A percentile compares a stretch with the other conserved stretches of the same genome.
These are phyloP conservation scores for Rhizomucor pusillus DNA, from an alignment of 371 early-diverging fungal species.

Conservation along the genomic window DNA sequence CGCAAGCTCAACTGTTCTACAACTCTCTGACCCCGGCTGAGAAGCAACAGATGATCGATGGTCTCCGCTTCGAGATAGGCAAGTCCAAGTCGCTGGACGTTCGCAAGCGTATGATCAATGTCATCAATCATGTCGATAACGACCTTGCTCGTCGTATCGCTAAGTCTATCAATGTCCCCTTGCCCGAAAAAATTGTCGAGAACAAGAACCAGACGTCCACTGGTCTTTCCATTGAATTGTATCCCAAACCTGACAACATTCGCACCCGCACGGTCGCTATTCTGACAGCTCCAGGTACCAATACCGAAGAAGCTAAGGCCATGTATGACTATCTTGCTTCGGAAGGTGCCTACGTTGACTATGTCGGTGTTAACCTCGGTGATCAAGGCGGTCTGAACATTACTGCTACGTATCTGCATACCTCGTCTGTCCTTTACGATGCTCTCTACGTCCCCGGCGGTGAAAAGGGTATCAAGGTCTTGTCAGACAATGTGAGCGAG, in stretches of 20 bases:
- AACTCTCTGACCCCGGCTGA: slow-evolving; percentile 38
- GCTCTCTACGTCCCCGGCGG: slow-evolving; percentile 36
- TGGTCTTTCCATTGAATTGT: slow-evolving; percentile 32
- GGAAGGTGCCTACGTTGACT: slow-evolving; percentile 28
- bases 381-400: slow-evolving; percentile 19
- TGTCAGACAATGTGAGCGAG: slow-evolving; percentile 8
- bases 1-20: slow-evolving; percentile 42
- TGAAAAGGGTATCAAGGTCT: slow-evolving; percentile 11
- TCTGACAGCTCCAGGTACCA: slow-evolving; percentile 28
- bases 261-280: slow-evolving; percentile 31
- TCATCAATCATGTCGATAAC: slow-evolving; percentile 39
- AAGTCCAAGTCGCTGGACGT: slow-evolving; percentile 26
- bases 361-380: slow-evolving; percentile 21
- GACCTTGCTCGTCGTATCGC: slow-evolving; percentile 37
- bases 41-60: slow-evolving; percentile 37
- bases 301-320: slow-evolving; percentile 19
- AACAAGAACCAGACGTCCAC: slow-evolving; percentile 21
- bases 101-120: slow-evolving; percentile 32
- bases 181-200: slow-evolving; percentile 21
- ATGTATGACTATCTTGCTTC: slow-evolving; percentile 24
- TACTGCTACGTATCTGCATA: slow-evolving; percentile 23
- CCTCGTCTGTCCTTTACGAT: slow-evolving; percentile 32
- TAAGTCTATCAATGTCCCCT: slow-evolving; percentile 22
- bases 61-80: slow-evolving; percentile 37
- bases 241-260: slow-evolving; percentile 27